These are phyloP conservation scores for Parathielavia hyrcaniae DNA, from an alignment of 495 filamentous ascomycete species.

Conservation along the genomic window DNA sequence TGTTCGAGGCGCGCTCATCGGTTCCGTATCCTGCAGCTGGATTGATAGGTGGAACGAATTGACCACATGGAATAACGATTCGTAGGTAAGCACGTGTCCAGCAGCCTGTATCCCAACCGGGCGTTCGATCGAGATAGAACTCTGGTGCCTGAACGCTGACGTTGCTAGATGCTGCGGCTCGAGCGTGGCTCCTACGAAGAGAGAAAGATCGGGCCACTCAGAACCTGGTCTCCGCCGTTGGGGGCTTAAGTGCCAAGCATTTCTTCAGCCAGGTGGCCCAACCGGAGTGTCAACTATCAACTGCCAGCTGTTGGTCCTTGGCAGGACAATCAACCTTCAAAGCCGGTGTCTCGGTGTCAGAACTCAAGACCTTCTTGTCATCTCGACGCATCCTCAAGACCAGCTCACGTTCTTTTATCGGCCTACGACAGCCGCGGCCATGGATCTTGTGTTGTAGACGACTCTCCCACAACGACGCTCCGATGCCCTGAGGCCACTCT, in stretches of 20 bases:
- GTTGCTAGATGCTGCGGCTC: background rate
- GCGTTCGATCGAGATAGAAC: background rate
- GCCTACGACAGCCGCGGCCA: slow-evolving; percentile 14
- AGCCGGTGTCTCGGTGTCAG: slow-evolving; percentile 12
- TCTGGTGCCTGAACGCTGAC: slow-evolving; percentile 15
- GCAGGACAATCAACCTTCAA: slow-evolving; percentile 14
- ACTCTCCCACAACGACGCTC: slow-evolving; percentile 8
- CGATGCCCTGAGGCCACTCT: slow-evolving; percentile 16
- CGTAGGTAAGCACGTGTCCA: background rate
- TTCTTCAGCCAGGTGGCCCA: slow-evolving; percentile 19
- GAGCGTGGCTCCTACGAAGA: too few species aligned
- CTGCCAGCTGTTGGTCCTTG: slow-evolving; percentile 14
- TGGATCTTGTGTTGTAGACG: slow-evolving; percentile 17
- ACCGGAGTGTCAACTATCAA: slow-evolving; percentile 14
- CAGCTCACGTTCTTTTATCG: background rate
- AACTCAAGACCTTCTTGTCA: background rate
- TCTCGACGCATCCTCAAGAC: background rate
- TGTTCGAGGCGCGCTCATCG: too few species aligned
- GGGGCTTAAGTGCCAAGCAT: slow-evolving; percentile 6
- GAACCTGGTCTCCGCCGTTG: background rate
- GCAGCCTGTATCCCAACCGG: too few species aligned
- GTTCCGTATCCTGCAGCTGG: too few species aligned
- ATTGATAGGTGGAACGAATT: too few species aligned
- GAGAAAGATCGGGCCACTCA: too few species aligned
- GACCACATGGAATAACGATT: too few species aligned